Evolutionary conservation across 1,284 basidiomycete species (phyloP).

Genomic region (Boletus sp.): DNA sequence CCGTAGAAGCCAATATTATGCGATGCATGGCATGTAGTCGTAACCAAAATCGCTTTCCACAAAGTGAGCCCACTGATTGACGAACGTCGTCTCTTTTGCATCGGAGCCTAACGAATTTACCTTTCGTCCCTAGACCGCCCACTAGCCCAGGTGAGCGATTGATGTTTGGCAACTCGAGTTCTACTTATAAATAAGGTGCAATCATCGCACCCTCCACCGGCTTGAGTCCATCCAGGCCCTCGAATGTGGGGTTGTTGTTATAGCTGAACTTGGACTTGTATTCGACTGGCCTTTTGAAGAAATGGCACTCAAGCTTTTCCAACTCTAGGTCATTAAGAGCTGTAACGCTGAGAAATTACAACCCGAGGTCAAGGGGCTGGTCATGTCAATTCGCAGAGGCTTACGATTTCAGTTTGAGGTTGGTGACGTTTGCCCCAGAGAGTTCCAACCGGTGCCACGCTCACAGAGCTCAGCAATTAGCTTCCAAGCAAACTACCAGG

Average conservation of each 20-base stretch:
- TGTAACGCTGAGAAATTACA: slow-evolving; percentile 8
- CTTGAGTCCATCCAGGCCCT: slow-evolving; percentile 45
- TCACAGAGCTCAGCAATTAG: neutral
- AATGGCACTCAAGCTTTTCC: slow-evolving; percentile 3
- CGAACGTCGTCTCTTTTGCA: slow-evolving; percentile 41
- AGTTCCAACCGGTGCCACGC: slow-evolving; percentile 7
- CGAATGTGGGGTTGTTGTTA: slow-evolving; percentile 50
- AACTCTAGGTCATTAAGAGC: slow-evolving; percentile 12
- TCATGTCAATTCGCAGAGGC: neutral
- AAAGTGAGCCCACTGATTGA: slow-evolving; percentile 50
- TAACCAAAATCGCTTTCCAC: slow-evolving; percentile 40
- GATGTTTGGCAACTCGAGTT: neutral
- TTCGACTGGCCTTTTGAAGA: slow-evolving; percentile 37
- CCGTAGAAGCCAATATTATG: neutral
- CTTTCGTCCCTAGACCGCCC: slow-evolving; percentile 42
- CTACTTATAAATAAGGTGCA: slow-evolving; percentile 46
- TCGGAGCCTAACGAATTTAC: slow-evolving; percentile 44
- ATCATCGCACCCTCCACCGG: slow-evolving; percentile 52
- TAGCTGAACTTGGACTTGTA: slow-evolving; percentile 43
- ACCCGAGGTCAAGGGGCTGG: neutral
- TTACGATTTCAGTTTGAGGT: slow-evolving; percentile 5
- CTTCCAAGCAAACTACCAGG: neutral
- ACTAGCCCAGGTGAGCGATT: slow-evolving; percentile 31
- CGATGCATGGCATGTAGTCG: neutral
- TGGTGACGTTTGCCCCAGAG: slow-evolving; percentile 3